Evolutionary conservation across 768 basidiomycete genomes (phyloP), one percentile per base, ranked within the genome.

Genomic region (Tricholoma terreum): DNA sequence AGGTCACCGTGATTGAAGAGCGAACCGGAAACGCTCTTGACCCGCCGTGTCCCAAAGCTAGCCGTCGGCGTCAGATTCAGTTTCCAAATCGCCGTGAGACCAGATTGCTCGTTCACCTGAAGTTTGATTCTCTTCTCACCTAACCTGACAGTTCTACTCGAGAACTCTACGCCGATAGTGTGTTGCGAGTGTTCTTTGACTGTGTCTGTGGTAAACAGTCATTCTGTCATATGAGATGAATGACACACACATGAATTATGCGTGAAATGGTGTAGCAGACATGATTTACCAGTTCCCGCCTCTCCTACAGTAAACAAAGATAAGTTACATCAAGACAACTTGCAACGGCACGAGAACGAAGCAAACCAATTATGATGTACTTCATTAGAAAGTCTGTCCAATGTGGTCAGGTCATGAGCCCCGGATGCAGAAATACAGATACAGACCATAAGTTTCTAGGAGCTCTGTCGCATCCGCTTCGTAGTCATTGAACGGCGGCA

Each of bases 161-260:
- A 94, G 70, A 99, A 98, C 69, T 98, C 97, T 27, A 99, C 97
- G 9, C 96, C 97, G 57, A 99, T 98, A 12, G 97, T 98, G 71
- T 98, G 97, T 74, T 95, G 91, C 5, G 94, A 94, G 73, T 96
- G 90, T 63, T 92, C 89, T 75, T 94, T 96, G 81, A 95, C 94
- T 97, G 65, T n/a, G 59, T 35, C 12, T 24, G 19, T 31, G 12
- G 30, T 36, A 61, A 56, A 62, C 60, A 54, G 21, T 49, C 30
- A 38, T 36, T 45, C 30, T 30, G 30, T 15, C 24, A 33, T 11
- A 36, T 48, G 50, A 17, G 33, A 46, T n/a, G 22, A 48, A 56
- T n/a, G 52, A 51, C 21, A 82, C 93, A 63, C 65, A 97, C 96
- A 98, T 58, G 88, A 83, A 71, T 96, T 95, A 74, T 96, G 92